phyloP scores from a whole-genome alignment of 208 protist genomes.

The Angomonas desouzai region DNA sequence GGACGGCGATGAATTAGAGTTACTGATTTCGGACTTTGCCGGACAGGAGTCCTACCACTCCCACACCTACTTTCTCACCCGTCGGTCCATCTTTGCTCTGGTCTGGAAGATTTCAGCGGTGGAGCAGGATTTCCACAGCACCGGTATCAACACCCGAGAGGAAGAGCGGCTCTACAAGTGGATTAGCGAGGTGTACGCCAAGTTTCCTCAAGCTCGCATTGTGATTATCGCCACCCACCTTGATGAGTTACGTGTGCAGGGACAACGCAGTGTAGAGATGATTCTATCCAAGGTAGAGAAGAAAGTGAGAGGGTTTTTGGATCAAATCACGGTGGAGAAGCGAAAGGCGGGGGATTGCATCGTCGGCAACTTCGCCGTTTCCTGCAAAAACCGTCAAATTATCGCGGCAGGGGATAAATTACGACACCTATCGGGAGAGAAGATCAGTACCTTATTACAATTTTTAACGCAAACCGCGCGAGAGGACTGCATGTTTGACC shows the following conservation, averaged over 20 bases:
- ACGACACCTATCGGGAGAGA: constrained; percentile 51
- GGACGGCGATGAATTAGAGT: constrained; percentile 51
- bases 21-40: constrained; percentile 82
- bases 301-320: constrained; percentile 59
- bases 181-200: constrained; percentile 85
- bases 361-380: constrained; percentile 85
- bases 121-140: constrained; percentile 80
- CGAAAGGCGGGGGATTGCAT: neutral
- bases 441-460: constrained; percentile 62
- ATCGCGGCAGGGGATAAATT: constrained; percentile 57
- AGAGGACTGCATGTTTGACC: constrained; percentile 65
- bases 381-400: constrained; percentile 75
- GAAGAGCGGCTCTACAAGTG: constrained; percentile 83
- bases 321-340: constrained; percentile 25
- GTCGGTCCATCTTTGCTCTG: constrained; percentile 80
- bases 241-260: constrained; percentile 82
- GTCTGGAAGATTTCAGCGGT: constrained; percentile 90
- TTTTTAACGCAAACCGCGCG: constrained; percentile 59
- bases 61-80: constrained; percentile 81
- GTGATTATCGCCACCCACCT: constrained; percentile 86
- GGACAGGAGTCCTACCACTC: constrained; percentile 88
- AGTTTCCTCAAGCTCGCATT: constrained; percentile 69
- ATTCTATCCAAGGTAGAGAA: constrained; percentile 79
- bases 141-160: constrained; percentile 71
- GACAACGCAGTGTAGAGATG: constrained; percentile 79